A percentile compares a stretch with the other conserved stretches of the same genome.
These are phyloP conservation scores for Eucalyptus shirleyi DNA, from an alignment of 345 rosid genomes.

Conservation along the genomic window DNA sequence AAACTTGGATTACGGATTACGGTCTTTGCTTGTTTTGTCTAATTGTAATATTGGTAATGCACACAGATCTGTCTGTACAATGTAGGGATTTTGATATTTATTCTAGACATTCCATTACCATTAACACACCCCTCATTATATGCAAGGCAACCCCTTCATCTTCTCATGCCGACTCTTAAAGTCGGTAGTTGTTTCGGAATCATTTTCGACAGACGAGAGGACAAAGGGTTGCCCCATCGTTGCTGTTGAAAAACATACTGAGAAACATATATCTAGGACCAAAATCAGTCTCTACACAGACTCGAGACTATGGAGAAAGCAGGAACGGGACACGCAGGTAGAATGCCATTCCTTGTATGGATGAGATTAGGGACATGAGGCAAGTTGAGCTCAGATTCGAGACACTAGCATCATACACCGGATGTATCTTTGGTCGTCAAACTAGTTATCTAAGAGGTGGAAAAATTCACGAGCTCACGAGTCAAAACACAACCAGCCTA, in stretches of 20 bases:
- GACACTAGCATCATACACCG: background rate
- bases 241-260: background rate
- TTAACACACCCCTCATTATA: background rate
- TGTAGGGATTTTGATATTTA: no score
- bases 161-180: background rate
- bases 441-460: background rate
- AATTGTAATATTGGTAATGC: no score
- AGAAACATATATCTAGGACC: background rate
- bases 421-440: background rate
- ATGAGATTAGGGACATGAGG: background rate
- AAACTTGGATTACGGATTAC: no score
- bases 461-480: background rate
- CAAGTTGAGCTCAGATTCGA: background rate
- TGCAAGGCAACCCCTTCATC: background rate
- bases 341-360: background rate
- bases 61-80: no score
- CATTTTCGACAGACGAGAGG: background rate
- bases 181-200: background rate
- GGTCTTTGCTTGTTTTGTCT: no score
- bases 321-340: rapidly evolving
- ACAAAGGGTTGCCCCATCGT: background rate
- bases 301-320: background rate
- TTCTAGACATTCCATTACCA: background rate
- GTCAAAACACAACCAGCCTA: background rate
- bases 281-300: background rate